Evolutionary conservation across 176 grass and related monocot species (phyloP), one percentile per base, ranked within the genome.

Genomic region (Rhynchospora pubera): DNA sequence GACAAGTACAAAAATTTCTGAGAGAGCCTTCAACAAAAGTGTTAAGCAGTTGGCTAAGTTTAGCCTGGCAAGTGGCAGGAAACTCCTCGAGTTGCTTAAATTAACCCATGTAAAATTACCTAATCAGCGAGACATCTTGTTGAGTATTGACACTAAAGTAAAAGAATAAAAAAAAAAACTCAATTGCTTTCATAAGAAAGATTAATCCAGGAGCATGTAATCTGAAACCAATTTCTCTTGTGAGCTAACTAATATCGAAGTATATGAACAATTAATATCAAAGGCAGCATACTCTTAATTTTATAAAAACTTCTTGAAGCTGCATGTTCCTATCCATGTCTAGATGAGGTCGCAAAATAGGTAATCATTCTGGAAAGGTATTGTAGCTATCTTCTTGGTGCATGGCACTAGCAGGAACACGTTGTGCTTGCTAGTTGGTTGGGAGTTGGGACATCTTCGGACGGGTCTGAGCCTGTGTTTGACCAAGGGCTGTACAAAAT

Each of bases 291-390:
- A 98, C 95, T 90, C 95, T 90, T 69, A 98, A 82, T 83, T 93
- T 93, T 60, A 85, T 58, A 82, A 98, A 98, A 87, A 93, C 87
- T 80, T 92, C 74, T 84, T 88, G n/a, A n/a, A n/a, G n/a, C n/a
- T n/a, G n/a, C n/a, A n/a, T n/a, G n/a, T n/a, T n/a, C n/a, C n/a
- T n/a, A n/a, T n/a, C n/a, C n/a, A n/a, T n/a, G n/a, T n/a, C n/a
- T n/a, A n/a, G n/a, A n/a, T n/a, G 85, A 80, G 84, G 95, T 18
- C 90, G 87, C 84, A 98, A 87, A 76, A 98, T 93, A 9, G 92
- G 95, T 44, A 98, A n/a, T 91, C 84, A 98, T 79, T 88, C 58
- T 98, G 90, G 80, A 98, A 98, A 83, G 95, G 82, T 82, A 98
- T 93, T 64, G 91, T 85, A 19, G 57, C 68, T 71, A 43, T 63